Percentiles rank a stretch among this genome's conserved stretches.
Evolutionary conservation across 1,284 basidiomycete genomes (phyloP).

Genomic region (Rugosomyces carneus): DNA sequence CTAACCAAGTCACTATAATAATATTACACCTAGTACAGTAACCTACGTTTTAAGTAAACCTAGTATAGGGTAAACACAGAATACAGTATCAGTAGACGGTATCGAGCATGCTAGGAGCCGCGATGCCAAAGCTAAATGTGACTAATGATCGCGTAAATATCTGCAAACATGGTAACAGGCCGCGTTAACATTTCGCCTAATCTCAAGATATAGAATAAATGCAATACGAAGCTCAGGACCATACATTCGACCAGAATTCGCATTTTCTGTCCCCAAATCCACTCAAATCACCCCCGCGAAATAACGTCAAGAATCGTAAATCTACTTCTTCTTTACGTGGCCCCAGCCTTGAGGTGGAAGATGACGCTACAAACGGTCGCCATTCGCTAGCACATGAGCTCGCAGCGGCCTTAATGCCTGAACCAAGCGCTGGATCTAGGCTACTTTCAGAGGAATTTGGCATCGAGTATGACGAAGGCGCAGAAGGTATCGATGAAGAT

Average conservation of each 20-base stretch:
- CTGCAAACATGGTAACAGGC: conserved; percentile 16
- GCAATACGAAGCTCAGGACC: conserved; percentile 27
- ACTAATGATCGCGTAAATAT: conserved; percentile 18
- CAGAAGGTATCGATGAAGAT: conserved; percentile 62
- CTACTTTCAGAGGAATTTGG: conserved; percentile 79
- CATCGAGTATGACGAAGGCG: conserved; percentile 80
- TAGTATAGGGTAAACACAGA: no score
- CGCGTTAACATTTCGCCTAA: not conserved
- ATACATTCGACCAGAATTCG: conserved; percentile 22
- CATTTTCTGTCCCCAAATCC: conserved; percentile 28
- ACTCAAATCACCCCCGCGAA: conserved; percentile 45
- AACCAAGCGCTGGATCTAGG: conserved; percentile 68
- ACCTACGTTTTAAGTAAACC: no score
- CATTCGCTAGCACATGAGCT: conserved; percentile 79
- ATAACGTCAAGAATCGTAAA: conserved; percentile 35
- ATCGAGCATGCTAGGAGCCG: no score
- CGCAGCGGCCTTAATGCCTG: conserved; percentile 76
- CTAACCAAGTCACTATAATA: no score
- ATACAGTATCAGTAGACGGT: no score
- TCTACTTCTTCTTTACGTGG: conserved; percentile 40
- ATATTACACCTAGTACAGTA: no score
- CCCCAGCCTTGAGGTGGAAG: conserved; percentile 29
- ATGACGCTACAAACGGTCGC: conserved; percentile 39
- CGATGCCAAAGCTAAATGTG: no score
- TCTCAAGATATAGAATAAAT: conserved; percentile 18